Evolutionary conservation across 495 filamentous ascomycete genomes (phyloP), one percentile per base, ranked within the genome.

Genomic region (Trichoderma gamsii): DNA sequence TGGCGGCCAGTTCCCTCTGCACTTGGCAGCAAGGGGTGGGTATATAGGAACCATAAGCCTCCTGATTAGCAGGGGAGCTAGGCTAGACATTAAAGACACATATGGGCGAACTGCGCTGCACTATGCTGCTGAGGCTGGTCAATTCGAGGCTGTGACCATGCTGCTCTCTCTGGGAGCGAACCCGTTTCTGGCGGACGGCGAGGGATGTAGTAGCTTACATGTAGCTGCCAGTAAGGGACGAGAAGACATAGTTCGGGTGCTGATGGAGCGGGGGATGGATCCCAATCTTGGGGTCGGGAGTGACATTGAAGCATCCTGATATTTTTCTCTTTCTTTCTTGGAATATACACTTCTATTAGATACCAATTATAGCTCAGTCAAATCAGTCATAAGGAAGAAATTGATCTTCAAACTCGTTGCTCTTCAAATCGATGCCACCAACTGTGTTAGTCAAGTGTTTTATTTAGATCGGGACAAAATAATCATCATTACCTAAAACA

Each of bases 241-340:
- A 32, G 56, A 61, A 29, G 56, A 61, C n/a, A 61, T 61, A 13
- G 56, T 61, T 29, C 56, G 56, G 6, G 56, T 61, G 56, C n/a
- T 61, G 25, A 61, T 61, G 56, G 56, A 61, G 56, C 23, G 13
- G 27, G 56, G 56, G 56, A 61, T 61, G 56, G 56, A 61, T 61
- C 56, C 56, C 8, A 61, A 61, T 18, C 56, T 61, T 18, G 56
- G 56, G 32, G 56, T 61, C 32, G 56, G 56, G 16, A 61, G 56
- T n/a, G 56, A 61, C 16, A 7, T 61, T 32, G 56, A 61, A 18
- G 27, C 15, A 5, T 32, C 56, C n/a, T 29, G 56, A 61, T 61
- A 21, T 29, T 27, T 61, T 61, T 1, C 29, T 61, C 4, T 61
- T 21, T 29, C 25, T 29, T 12, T 61, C 32, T 12, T 1, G 6